phyloP scores from a whole-genome alignment of 208 protist genomes.

The Acanthamoeba polyphaga region DNA sequence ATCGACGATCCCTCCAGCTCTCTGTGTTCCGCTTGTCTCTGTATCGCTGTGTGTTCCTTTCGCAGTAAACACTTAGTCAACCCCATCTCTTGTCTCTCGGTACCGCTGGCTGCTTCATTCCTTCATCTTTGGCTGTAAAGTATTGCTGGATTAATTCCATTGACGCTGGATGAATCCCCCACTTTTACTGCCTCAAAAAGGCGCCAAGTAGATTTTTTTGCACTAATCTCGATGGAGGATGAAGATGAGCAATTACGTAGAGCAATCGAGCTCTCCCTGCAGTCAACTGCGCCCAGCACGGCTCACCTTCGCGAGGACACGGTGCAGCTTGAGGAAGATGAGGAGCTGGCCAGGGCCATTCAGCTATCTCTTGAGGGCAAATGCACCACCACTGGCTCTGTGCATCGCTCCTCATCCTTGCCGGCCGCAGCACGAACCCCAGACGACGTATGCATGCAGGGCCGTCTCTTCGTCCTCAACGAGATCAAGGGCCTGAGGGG shows the following conservation, averaged over 20 bases:
- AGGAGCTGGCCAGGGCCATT: neutral
- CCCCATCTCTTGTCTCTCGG: too few species aligned
- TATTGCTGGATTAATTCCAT: too few species aligned
- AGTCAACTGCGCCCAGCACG: neutral
- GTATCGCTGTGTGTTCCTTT: too few species aligned
- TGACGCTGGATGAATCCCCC: too few species aligned
- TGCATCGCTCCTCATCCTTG: neutral
- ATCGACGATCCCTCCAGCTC: too few species aligned
- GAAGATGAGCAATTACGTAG: neutral
- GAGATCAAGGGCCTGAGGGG: neutral
- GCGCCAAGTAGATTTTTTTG: too few species aligned
- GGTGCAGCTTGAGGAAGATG: neutral
- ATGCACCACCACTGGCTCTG: neutral
- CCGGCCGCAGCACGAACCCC: neutral
- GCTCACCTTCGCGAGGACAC: neutral
- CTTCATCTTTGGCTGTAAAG: too few species aligned
- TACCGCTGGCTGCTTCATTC: too few species aligned
- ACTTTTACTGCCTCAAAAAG: too few species aligned
- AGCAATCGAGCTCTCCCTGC: neutral
- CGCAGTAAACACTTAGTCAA: too few species aligned
- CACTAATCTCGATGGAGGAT: neutral
- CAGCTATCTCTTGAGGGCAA: neutral
- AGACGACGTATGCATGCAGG: neutral
- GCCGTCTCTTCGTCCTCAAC: neutral
- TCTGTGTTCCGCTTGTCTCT: too few species aligned